Evolutionary conservation across 139 green algal species (phyloP), one percentile per base, ranked within the genome.

Genomic region (Haematococcus lacustris): DNA sequence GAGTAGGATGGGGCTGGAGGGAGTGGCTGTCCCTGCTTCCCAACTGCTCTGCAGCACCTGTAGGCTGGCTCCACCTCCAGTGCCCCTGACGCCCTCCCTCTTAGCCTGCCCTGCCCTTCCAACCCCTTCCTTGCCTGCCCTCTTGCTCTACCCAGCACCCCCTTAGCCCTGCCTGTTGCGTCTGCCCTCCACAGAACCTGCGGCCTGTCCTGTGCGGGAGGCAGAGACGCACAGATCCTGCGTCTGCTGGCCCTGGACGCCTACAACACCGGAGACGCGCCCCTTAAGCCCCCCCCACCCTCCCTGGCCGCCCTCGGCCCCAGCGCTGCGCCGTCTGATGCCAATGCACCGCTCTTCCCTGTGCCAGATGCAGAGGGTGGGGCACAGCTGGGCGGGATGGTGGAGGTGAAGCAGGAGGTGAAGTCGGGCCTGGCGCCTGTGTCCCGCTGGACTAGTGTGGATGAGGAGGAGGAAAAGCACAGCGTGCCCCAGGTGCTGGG

Each of bases 391-490:
- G n/a, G n/a, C n/a, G n/a, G n/a, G n/a, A n/a, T n/a, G n/a, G n/a
- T n/a, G n/a, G n/a, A n/a, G n/a, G n/a, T n/a, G n/a, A n/a, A n/a
- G n/a, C n/a, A n/a, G 43, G 43, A 53, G 43, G 43, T 53, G 32
- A 69, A 40, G n/a, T n/a, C n/a, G n/a, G n/a, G n/a, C n/a, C n/a
- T n/a, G 26, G 50, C 33, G 35, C 35, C 71, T 38, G 57, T 64
- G 43, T 85, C 77, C 0, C 63, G 80, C 6, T 92, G 87, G 87
- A 87, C 83, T n/a, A 79, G 78, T 25, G 81, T 89, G 4, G 87
- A 91, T 70, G 84, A 91, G 70, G 79, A 91, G 4, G 75, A 84
- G 23, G 84, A 87, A 63, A 76, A 78, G 59, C 70, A 80, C 35
- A 32, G 43, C 4, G 33, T 43, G 41, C 82, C 82, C 2, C 50